Evolutionary conservation across 257 asterid genomes (phyloP).

Genomic region (Ilex asprella): DNA sequence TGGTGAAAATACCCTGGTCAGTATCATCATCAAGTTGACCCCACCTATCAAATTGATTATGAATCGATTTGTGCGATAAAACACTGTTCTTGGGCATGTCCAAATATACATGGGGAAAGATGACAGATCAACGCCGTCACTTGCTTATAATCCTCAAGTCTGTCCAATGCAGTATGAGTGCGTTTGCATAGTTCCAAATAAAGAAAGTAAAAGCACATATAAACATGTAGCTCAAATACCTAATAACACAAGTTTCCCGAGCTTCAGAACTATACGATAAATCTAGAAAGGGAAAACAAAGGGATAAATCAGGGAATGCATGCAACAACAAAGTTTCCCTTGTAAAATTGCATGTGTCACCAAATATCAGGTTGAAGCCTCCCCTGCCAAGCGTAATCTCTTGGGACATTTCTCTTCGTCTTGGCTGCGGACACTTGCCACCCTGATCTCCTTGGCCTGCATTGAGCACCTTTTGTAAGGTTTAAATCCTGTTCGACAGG

Average conservation of each 20-base stretch:
- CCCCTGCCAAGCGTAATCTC: slow-evolving; percentile 71
- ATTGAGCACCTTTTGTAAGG: slow-evolving; percentile 93
- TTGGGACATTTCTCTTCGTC: slow-evolving; percentile 68
- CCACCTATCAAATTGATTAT: too few relatives aligned
- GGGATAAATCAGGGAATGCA: slow-evolving; percentile 24
- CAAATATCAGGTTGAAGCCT: slow-evolving; percentile 41
- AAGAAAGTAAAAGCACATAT: slow-evolving; percentile 3
- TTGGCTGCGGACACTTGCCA: slow-evolving; percentile 26
- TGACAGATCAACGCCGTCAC: too few relatives aligned
- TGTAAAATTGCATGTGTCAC: slow-evolving; percentile 14
- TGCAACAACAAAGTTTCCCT: slow-evolving; percentile 17
- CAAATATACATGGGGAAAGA: too few relatives aligned
- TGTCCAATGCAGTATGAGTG: slow-evolving; percentile 20
- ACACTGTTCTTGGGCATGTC: too few relatives aligned
- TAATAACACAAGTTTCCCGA: slow-evolving; percentile 26
- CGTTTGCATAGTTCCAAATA: slow-evolving; percentile 23
- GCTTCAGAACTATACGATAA: slow-evolving; percentile 22
- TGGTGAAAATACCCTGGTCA: too few relatives aligned
- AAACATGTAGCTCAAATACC: slow-evolving; percentile 26
- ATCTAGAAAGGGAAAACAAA: slow-evolving; percentile 1
- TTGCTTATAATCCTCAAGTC: neutral
- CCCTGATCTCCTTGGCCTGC: slow-evolving; percentile 70
- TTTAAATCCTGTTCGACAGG: slow-evolving; percentile 65
- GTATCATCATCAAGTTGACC: too few relatives aligned
- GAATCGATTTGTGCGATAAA: too few relatives aligned